These are phyloP conservation scores for Friedmanniomyces simplex DNA, from an alignment of 495 filamentous ascomycete genomes.

Conservation along the genomic window DNA sequence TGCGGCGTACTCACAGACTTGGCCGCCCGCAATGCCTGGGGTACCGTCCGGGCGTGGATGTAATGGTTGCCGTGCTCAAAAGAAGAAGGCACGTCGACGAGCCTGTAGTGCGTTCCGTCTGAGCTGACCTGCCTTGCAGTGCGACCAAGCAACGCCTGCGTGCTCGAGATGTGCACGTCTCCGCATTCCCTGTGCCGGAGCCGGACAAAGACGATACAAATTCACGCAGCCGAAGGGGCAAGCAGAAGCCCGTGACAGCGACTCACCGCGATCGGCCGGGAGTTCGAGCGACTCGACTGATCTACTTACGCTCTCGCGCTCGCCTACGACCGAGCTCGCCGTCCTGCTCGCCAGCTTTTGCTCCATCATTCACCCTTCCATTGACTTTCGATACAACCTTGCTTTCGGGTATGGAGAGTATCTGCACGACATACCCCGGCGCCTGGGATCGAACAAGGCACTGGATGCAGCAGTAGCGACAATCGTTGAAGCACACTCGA, in stretches of 20 bases:
- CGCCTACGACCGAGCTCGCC: neutral
- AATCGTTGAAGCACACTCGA: neutral
- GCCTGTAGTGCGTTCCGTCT: neutral
- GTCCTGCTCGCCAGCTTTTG: neutral
- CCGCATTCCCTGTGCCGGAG: conserved; percentile 8
- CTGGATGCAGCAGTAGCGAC: conserved; percentile 17
- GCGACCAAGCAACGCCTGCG: conserved; percentile 12
- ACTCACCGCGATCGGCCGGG: neutral
- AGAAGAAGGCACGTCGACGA: conserved; percentile 16
- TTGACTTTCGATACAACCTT: conserved; percentile 2
- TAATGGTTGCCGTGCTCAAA: conserved; percentile 15
- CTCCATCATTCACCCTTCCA: conserved; percentile 1
- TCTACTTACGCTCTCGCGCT: neutral
- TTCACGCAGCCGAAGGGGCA: neutral
- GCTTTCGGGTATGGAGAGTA: conserved; percentile 7
- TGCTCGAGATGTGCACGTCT: conserved; percentile 19
- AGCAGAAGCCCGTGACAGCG: neutral
- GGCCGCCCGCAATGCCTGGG: conserved; percentile 12
- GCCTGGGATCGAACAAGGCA: conserved; percentile 10
- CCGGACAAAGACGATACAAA: conserved; percentile 14
- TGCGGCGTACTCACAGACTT: neutral
- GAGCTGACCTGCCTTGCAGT: neutral
- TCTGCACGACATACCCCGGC: conserved; percentile 6
- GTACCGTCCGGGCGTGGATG: conserved; percentile 17
- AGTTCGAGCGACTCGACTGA: neutral